Evolutionary conservation across 345 rosid genomes (phyloP).

Genomic region (Combretum micranthum): DNA sequence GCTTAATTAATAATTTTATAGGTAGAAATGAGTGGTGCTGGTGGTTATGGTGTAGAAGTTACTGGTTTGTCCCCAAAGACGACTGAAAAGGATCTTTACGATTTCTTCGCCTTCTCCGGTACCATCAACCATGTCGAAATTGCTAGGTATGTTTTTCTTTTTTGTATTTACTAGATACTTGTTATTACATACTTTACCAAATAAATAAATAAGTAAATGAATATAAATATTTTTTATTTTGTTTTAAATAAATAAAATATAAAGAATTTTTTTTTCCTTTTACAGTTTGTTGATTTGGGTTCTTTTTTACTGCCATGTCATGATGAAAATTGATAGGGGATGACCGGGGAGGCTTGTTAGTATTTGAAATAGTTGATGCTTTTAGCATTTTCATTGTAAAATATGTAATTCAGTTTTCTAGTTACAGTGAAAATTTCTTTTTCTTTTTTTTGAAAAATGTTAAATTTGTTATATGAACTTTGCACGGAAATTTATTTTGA

Average conservation of each 20-base stretch:
- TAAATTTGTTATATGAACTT: too few relatives aligned
- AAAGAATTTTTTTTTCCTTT: too few relatives aligned
- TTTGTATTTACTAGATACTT: too few relatives aligned
- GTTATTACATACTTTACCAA: not conserved
- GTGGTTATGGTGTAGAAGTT: slow-evolving; percentile 50
- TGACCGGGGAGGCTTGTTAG: too few relatives aligned
- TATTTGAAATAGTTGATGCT: too few relatives aligned
- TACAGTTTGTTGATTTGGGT: too few relatives aligned
- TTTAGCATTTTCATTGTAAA: too few relatives aligned
- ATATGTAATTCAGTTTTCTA: too few relatives aligned
- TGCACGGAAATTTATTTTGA: too few relatives aligned
- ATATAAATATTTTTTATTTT: not conserved
- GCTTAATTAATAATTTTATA: not conserved
- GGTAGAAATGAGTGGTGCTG: slow-evolving; percentile 33
- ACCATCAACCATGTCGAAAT: slow-evolving; percentile 52
- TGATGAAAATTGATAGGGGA: too few relatives aligned
- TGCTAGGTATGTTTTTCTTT: slow-evolving; percentile 29
- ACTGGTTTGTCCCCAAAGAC: slow-evolving; percentile 63
- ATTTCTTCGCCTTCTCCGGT: slow-evolving; percentile 74
- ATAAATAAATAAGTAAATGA: too few relatives aligned
- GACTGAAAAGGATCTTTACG: slow-evolving; percentile 54
- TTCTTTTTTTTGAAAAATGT: not conserved
- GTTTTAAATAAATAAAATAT: not conserved
- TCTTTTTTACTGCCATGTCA: too few relatives aligned
- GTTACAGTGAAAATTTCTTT: not conserved